Percentiles rank a stretch among this genome's conserved stretches.
Evolutionary conservation across 345 rosid genomes (phyloP).

Genomic region (Clarkia xantiana): DNA sequence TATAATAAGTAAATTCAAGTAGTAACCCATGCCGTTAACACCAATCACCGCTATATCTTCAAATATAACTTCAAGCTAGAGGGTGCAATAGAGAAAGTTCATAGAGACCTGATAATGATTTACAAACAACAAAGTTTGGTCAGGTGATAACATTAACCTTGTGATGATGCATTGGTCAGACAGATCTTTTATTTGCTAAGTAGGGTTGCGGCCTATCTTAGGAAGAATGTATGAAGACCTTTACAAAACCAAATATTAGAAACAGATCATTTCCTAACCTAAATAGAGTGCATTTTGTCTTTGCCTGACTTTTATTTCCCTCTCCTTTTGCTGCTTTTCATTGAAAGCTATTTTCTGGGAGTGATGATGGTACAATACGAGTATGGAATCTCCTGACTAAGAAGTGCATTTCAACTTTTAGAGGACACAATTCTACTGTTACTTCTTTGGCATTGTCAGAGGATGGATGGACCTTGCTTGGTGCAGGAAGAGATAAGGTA

Average conservation of each 20-base stretch:
- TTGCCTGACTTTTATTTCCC: slow-evolving; percentile 3
- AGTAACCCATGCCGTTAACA: not conserved
- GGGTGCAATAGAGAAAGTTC: no score
- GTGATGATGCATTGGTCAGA: no score
- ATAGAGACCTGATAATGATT: no score
- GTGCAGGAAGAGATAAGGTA: slow-evolving; percentile 92
- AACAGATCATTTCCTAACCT: not conserved
- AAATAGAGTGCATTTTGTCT: not conserved
- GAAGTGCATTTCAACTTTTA: slow-evolving; percentile 56
- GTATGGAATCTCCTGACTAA: slow-evolving; percentile 76
- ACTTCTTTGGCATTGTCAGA: slow-evolving; percentile 66
- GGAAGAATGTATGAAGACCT: no score
- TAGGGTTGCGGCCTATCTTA: no score
- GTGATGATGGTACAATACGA: slow-evolving; percentile 77
- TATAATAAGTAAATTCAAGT: not conserved
- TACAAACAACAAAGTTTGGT: no score
- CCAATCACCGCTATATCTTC: no score
- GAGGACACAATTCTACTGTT: slow-evolving; percentile 74
- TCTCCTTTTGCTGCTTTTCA: not conserved
- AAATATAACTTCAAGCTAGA: no score
- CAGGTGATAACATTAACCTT: no score
- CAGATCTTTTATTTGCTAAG: no score
- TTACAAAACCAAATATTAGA: no score
- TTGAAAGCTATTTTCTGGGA: slow-evolving; percentile 68
- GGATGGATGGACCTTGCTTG: slow-evolving; percentile 73